Evolutionary conservation across 2,329 filamentous ascomycete genomes (phyloP), one percentile per base, ranked within the genome.

Genomic region (Parastagonospora avenae): DNA sequence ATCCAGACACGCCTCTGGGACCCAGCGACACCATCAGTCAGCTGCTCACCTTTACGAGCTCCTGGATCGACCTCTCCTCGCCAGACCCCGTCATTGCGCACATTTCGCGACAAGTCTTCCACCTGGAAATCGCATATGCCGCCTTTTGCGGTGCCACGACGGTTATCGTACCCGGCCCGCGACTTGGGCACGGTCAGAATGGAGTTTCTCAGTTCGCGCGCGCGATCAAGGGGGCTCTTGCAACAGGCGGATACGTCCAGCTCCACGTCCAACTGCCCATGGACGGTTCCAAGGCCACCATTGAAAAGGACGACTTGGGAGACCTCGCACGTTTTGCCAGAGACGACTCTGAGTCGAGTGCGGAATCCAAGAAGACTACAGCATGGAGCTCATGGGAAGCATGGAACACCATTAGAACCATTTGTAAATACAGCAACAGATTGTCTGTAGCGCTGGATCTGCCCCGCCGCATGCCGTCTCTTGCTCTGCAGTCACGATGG

Each of bases 41-140:
- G 45, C 80, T 94, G 52, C 82, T 95, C 42, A 90, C 86, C 11
- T 87, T 89, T 50, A 85, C 86, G n/a, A 96, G 92, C 72, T 84
- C 91, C 5, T 97, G 93, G 93, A 93, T 96, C 60, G 92, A 97
- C 69, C 78, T 97, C 10, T 88, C 87, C 64, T 96, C 92, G 2
- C 77, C 86, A 1, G 89, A 97, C 71, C 90, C 92, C 6, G 75
- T 93, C 55, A 87, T 97, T 56, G 86, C 91, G 7, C 90, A 90
- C 71, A 82, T 97, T 51, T 97, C 93, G 31, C 86, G 90, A 38
- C 93, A 97, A 75, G 89, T 96, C 6, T 80, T 99, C 57, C 92
- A 92, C 70, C 82, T 96, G 33, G 94, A 99, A 72, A 83, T 97
- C 41, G 90, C 91, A 42, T 99, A 97, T 76, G 94, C 95, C 57